Evolutionary conservation across 306 rosid genomes (phyloP), one percentile per base, ranked within the genome.

Genomic region (Datisca glomerata): DNA sequence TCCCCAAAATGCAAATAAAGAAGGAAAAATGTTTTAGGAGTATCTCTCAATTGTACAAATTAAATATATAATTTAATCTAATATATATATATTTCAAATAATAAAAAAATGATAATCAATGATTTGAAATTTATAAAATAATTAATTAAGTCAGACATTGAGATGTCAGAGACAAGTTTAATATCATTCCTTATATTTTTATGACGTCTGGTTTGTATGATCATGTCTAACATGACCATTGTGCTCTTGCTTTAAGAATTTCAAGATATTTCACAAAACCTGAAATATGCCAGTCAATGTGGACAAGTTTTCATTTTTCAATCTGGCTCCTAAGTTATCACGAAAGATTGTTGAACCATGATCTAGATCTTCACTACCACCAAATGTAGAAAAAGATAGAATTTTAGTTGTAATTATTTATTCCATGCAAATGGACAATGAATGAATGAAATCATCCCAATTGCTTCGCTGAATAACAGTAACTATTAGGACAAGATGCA

Each of bases 251-350:
- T 54, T 75, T 65, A 89, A 72, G 56, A 53, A 33, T 56, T 83
- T 89, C 47, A 70, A 47, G 39, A 68, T 67, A 50, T 65, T 50
- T 34, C 79, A 80, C 46, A 87, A 38, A 53, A 45, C 86, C 44
- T 45, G 53, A 33, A 65, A 35, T 25, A 83, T 53, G 60, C 76
- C 76, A 63, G 81, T 59, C 34, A 63, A 70, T 2, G 71, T 59
- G 56, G 73, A 76, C 79, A 75, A 76, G 62, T 74, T 73, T 59
- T 68, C 61, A 61, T 24, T 58, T 64, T 55, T 64, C 55, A 76
- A 24, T 51, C 64, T 64, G 35, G 43, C 41, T 60, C 49, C 64
- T 49, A 68, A 12, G 42, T 17, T 18, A 49, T 57, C 32, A 49
- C 64, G 37, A 35, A 65, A 45, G 32, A 55, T 60, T 2, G 63